Evolutionary conservation across 495 filamentous ascomycete species (phyloP).

Genomic region (Penicillium manginii): DNA sequence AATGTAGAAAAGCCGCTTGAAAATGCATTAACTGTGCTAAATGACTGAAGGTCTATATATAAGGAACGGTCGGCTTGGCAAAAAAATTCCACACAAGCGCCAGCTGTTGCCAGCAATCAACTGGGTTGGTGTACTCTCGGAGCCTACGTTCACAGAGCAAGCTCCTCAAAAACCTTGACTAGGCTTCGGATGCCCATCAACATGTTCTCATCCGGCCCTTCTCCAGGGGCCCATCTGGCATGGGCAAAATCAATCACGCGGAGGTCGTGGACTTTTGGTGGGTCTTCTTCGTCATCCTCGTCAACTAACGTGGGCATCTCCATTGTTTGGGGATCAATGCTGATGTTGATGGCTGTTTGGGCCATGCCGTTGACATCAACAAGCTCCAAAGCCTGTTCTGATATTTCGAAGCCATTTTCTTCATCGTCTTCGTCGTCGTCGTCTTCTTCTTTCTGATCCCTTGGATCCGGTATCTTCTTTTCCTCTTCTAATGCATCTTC

Average conservation of each 20-base stretch:
- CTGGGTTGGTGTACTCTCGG: slow-evolving; percentile 10
- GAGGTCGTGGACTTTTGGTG: slow-evolving; percentile 75
- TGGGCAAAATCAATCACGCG: slow-evolving; percentile 98
- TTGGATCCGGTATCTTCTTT: slow-evolving; percentile 41
- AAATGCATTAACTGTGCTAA: not conserved
- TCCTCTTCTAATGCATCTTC: slow-evolving; percentile 67
- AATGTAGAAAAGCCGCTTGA: not conserved
- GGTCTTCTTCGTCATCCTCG: slow-evolving; percentile 67
- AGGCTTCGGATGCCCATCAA: slow-evolving; percentile 76
- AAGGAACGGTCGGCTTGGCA: not conserved
- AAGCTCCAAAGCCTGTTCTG: slow-evolving; percentile 39
- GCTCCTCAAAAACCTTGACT: slow-evolving; percentile 67
- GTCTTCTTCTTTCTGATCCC: slow-evolving; percentile 30
- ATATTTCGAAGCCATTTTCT: slow-evolving; percentile 61
- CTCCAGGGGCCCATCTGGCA: slow-evolving; percentile 80
- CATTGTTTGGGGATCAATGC: slow-evolving; percentile 38
- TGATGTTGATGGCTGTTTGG: slow-evolving; percentile 45
- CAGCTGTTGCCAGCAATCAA: slow-evolving; percentile 39
- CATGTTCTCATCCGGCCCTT: slow-evolving; percentile 86
- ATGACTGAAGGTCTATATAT: not conserved
- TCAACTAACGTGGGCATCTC: slow-evolving; percentile 52
- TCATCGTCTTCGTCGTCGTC: slow-evolving; percentile 52
- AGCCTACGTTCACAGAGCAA: slow-evolving; percentile 42
- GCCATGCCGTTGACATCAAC: slow-evolving; percentile 34
- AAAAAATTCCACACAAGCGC: not conserved